phyloP scores from a whole-genome alignment of 2,329 filamentous ascomycete species.

The Pseudogymnoascus sp. region DNA sequence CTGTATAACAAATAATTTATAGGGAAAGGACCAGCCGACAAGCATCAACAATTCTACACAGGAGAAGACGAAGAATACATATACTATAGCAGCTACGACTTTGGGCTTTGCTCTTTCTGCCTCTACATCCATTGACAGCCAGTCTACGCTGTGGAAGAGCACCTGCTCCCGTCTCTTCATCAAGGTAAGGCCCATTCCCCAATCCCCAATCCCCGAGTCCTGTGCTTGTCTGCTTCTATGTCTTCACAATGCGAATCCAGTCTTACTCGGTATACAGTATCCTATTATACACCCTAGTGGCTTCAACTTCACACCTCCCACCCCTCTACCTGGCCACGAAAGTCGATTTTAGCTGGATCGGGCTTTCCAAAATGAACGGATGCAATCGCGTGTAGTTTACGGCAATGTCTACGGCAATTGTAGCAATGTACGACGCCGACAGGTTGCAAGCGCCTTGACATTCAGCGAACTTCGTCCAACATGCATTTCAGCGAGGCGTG shows the following conservation, averaged over 20 bases:
- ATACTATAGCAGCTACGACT: not conserved
- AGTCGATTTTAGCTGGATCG: not conserved
- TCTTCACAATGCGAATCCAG: not conserved
- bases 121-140: not conserved
- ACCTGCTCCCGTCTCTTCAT: not conserved
- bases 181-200: not conserved
- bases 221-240: not conserved
- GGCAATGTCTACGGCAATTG: constrained; percentile 15
- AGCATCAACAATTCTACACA: not conserved
- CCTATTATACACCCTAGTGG: not conserved
- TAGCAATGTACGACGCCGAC: constrained; percentile 3
- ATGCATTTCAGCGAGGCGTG: not conserved
- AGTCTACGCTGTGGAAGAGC: not conserved
- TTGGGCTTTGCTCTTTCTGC: not conserved
- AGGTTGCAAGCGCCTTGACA: not conserved
- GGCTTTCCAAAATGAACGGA: constrained; percentile 27
- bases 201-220: not conserved
- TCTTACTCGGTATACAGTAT: not conserved
- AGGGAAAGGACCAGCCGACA: not conserved
- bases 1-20: not conserved
- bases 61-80: not conserved
- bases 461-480: not conserved
- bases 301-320: not conserved
- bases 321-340: not conserved
- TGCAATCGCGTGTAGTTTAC: constrained; percentile 26